Base-by-base conservation (phyloP, 768 basidiomycete species). In the Rhizopogon vulgaris region DNA sequence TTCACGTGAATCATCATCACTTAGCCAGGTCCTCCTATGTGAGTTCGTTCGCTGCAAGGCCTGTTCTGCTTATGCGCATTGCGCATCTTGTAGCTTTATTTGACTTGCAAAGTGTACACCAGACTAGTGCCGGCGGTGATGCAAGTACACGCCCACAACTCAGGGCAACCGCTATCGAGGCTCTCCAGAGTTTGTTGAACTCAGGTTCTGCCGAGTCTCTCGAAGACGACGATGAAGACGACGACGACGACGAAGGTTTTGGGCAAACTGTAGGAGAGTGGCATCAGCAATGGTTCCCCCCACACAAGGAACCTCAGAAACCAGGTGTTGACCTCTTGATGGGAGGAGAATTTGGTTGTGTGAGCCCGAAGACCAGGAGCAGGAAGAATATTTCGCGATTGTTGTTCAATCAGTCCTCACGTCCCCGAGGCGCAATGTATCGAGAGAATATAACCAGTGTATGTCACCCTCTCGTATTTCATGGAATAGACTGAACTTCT, bases 271-370 rank as follows among this genome's bases (percentile, higher is more conserved):
- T 10, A 34, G 45, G 45, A 24, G 58, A 62, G 9, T 55, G 63
- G 65, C 41, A 63, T 56, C 45, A 46, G 32, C 30, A 59, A 54
- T 76, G 70, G 71, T 74, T 66, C 52, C 61, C 66, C 28, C 55
- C 69, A 40, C 72, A 77, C 22, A 79, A 67, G 17, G 77, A 84
- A 52, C 86, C 90, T 6, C 78, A 85, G 64, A 59, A 78, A 47
- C 74, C 70, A 30, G 92, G 92, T 2, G 60, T 83, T 14, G 73
- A 78, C 38, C 73, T 95, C 11, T 73, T 90, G 9, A 77, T 78
- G 57, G 76, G 83, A 58, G 92, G 92, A 41, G 87, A 93, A 49
- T 95, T 93, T 66, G 91, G 91, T 15, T 69, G 78, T 52, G 72
- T 89, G 32, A 71, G 73, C 34, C 67, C 73, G 50, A 83, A 83